Conservation (phyloP, 2,329 filamentous ascomycete species). For the Periconia macrospinosa region DNA sequence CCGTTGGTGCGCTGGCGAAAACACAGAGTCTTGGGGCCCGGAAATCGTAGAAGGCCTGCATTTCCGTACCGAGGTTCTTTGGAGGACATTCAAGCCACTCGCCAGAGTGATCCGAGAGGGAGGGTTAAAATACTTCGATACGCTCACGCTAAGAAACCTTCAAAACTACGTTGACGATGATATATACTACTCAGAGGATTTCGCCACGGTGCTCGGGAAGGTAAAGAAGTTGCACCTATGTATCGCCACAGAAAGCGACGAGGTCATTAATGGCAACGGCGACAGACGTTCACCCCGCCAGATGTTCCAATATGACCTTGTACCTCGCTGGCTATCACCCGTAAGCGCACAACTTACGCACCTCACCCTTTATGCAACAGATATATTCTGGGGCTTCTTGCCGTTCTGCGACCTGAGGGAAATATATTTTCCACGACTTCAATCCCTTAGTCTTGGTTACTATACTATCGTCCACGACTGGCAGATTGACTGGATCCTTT, state of each 20-base stretch:
- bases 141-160: constrained; percentile 24
- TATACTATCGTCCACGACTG: constrained; percentile 49
- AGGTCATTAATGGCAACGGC: constrained; percentile 13
- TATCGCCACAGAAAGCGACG: constrained; percentile 20
- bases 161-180: constrained; percentile 15
- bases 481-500: constrained; percentile 52
- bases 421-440: constrained; percentile 47
- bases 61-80: constrained; percentile 11
- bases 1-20: not conserved
- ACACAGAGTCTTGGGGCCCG: not conserved
- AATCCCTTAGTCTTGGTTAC: constrained; percentile 45
- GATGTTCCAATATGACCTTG: constrained; percentile 21
- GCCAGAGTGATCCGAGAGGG: constrained; percentile 1
- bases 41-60: constrained; percentile 7
- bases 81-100: not conserved
- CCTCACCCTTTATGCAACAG: constrained; percentile 43
- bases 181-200: constrained; percentile 14
- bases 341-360: constrained; percentile 26
- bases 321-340: constrained; percentile 22
- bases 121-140: constrained; percentile 3
- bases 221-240: constrained; percentile 18
- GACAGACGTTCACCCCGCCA: constrained; percentile 8
- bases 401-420: constrained; percentile 41
- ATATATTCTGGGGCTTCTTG: constrained; percentile 44
- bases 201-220: constrained; percentile 13